Evolutionary conservation across 2,329 filamentous ascomycete genomes (phyloP).

Genomic region (Gnomoniopsis sp.): DNA sequence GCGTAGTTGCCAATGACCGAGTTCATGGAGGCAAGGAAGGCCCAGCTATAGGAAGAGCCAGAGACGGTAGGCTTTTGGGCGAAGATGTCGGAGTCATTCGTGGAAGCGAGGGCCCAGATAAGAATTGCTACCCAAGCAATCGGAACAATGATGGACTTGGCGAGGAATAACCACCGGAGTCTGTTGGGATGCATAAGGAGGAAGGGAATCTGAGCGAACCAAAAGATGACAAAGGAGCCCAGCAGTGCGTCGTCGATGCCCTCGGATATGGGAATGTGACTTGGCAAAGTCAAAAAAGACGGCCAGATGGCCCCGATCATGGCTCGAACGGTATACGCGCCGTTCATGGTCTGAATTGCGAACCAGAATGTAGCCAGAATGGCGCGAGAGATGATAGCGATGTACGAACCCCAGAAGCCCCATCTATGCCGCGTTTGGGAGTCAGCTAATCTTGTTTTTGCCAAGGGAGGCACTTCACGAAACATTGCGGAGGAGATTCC

Average conservation of each 20-base stretch:
- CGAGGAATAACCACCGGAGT: slow-evolving; percentile 25
- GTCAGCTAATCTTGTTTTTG: too few relatives aligned
- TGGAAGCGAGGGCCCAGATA: slow-evolving; percentile 21
- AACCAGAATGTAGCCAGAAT: slow-evolving; percentile 36
- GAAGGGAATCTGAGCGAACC: slow-evolving; percentile 26
- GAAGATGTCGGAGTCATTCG: slow-evolving; percentile 20
- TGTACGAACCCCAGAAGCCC: slow-evolving; percentile 32
- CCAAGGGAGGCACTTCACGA: too few relatives aligned
- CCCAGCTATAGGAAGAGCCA: slow-evolving; percentile 20
- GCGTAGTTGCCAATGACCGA: slow-evolving; percentile 20
- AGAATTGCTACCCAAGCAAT: slow-evolving; percentile 22
- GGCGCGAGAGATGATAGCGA: slow-evolving; percentile 31
- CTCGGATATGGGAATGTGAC: slow-evolving; percentile 35
- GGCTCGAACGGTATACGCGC: slow-evolving; percentile 17
- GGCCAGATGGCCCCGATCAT: slow-evolving; percentile 35
- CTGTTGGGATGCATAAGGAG: slow-evolving; percentile 27
- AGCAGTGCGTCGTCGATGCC: slow-evolving; percentile 28
- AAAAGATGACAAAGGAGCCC: slow-evolving; percentile 25
- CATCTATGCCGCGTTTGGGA: slow-evolving; percentile 9
- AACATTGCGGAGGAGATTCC: too few relatives aligned
- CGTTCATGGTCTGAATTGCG: slow-evolving; percentile 30
- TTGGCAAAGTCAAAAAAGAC: slow-evolving; percentile 36
- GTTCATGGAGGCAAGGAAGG: slow-evolving; percentile 22
- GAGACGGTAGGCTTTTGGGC: slow-evolving; percentile 18
- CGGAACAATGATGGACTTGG: slow-evolving; percentile 19